Evolutionary conservation across 78 protist species (phyloP), one percentile per base, ranked within the genome.

Genomic region (Dictyostelium purpureum): DNA sequence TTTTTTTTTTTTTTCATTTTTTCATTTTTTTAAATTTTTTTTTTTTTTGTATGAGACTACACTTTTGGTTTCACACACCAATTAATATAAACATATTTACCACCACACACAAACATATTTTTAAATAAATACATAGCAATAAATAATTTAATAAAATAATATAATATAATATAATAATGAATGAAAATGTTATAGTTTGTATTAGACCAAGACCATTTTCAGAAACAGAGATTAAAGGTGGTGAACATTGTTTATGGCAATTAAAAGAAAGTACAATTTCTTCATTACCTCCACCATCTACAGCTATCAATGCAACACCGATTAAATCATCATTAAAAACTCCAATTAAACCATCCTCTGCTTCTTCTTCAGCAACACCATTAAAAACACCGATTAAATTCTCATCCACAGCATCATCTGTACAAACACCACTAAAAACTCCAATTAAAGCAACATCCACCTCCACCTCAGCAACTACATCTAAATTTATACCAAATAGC

Each of bases 131-230:
- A 57, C 0, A 57, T 21, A 24, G 26, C 10, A 57, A 57, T 26
- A 28, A 59, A 59, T 26, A 56, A 24, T 7, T 24, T 28, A 59
- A 37, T 66, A 16, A 14, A 67, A 9, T 11, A 4, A 40, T 40
- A 40, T 67, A 40, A 2, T 18, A 70, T 45, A 71, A n/a, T n/a
- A n/a, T n/a, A n/a, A n/a, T 1, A 71, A 75, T 77, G 71, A 77
- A 77, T 59, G 90, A 83, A 31, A 83, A 83, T 83, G 42, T 83
- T 33, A n/a, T 65, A 14, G 90, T 83, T 12, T 26, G 43, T 2
- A 73, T 83, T 18, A 83, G 90, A 66, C 80, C 90, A 21, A 67
- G 90, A 83, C 90, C 90, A 9, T 83, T 83, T 59, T 71, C 52
- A 28, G 43, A 49, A 11, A 66, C 52, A n/a, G 90, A 83, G 43